phyloP scores from a whole-genome alignment of 2,329 filamentous ascomycete genomes.

The Penicillium janthinellum region DNA sequence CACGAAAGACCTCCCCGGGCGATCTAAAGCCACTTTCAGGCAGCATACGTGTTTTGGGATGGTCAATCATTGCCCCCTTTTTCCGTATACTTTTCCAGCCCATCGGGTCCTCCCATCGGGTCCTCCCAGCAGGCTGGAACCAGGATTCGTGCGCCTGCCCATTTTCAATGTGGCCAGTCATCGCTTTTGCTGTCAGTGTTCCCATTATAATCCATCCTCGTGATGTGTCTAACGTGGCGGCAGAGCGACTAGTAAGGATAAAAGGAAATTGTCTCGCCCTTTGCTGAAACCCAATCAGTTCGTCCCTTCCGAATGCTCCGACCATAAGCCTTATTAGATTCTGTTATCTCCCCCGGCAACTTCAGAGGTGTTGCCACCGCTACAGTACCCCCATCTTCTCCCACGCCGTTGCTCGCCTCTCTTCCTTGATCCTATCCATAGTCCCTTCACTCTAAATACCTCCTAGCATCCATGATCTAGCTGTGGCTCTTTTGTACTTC shows the following conservation, averaged over 20 bases:
- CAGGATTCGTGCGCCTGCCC: constrained; percentile 14
- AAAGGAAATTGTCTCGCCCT: constrained; percentile 6
- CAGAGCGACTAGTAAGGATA: constrained; percentile 23
- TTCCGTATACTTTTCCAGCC: constrained; percentile 12
- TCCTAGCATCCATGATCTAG: not conserved
- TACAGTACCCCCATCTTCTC: not conserved
- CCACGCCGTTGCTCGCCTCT: not conserved
- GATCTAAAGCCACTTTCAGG: constrained; percentile 12
- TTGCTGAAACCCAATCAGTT: constrained; percentile 19
- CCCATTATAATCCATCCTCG: constrained; percentile 20
- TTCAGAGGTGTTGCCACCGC: not conserved
- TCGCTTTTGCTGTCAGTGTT: constrained; percentile 8
- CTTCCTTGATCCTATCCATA: constrained; percentile 1
- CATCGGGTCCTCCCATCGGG: constrained; percentile 20
- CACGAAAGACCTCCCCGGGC: constrained; percentile 14
- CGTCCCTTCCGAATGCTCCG: constrained; percentile 13
- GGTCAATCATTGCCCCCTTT: constrained; percentile 23
- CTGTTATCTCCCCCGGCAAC: not conserved
- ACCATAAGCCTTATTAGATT: not conserved
- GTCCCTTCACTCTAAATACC: not conserved
- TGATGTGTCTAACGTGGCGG: constrained; percentile 38
- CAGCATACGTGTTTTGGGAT: constrained; percentile 10
- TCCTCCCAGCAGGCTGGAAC: constrained; percentile 16
- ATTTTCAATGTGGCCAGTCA: constrained; percentile 19
- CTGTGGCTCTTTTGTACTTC: not conserved